Conservation (phyloP, 192 early-diverging fungal genomes). For the Coemansia sp. region DNA sequence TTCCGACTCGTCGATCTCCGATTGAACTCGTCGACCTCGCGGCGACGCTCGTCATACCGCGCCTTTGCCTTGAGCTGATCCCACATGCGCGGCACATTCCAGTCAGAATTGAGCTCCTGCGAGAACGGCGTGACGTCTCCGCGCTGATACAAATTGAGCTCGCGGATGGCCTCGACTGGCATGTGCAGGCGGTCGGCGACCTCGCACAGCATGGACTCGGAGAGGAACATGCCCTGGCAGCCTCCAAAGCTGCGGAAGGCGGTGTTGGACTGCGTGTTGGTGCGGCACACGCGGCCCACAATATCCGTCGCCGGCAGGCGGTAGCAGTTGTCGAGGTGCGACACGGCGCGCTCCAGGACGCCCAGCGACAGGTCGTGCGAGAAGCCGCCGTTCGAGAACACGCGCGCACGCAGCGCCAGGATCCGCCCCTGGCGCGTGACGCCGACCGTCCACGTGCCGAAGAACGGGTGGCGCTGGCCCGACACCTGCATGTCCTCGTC, state of each 20-base stretch:
- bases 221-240: conserved; percentile 85
- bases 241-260: conserved; percentile 89
- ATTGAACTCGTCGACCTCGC: conserved; percentile 71
- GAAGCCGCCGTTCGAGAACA: conserved; percentile 70
- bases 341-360: conserved; percentile 77
- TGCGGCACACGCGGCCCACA: conserved; percentile 73
- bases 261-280: conserved; percentile 86
- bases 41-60: conserved; percentile 59
- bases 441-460: conserved; percentile 77
- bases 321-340: conserved; percentile 85
- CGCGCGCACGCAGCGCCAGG: conserved; percentile 61
- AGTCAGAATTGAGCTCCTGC: conserved; percentile 61
- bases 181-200: conserved; percentile 71
- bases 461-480: conserved; percentile 82
- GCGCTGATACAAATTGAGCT: conserved; percentile 72
- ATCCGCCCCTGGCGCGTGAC: conserved; percentile 70
- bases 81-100: conserved; percentile 74
- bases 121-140: conserved; percentile 74
- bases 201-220: conserved; percentile 78
- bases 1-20: conserved; percentile 70
- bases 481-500: conserved; percentile 83
- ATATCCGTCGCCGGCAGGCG: conserved; percentile 70
- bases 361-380: conserved; percentile 67
- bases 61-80: conserved; percentile 62
- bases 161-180: conserved; percentile 65